Evolutionary conservation across 352 stramenopile genomes (phyloP), one percentile per base, ranked within the genome.

Genomic region (Pythium phragmiticola): DNA sequence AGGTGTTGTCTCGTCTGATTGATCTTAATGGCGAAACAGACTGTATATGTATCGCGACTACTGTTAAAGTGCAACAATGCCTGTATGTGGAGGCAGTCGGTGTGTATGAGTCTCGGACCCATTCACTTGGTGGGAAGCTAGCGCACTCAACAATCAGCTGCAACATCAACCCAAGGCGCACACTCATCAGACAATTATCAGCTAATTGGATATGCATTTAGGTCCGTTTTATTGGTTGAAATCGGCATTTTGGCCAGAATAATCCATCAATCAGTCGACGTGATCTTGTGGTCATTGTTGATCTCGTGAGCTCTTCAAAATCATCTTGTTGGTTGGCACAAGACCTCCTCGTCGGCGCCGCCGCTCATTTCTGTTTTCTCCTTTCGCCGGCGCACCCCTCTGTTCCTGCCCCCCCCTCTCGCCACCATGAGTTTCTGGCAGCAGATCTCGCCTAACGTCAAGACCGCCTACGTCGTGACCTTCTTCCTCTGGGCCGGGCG

Each of bases 401-500:
- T 14, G 23, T 54, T 7, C 23, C 19, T 21, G 19, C 26, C 17
- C 3, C 19, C 13, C 33, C 28, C 13, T 21, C 28, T 39, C 4
- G 14, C 23, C n/a, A 50, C 37, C 28, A 66, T 66, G 49, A 13
- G 30, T 21, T 52, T 39, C 23, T 66, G 59, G 59, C 59, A 58
- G 26, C 39, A 53, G 37, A 51, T 60, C 49, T 53, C 50, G 12
- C 59, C 14, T 63, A 90, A 90, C 51, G 79, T 90, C 53, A 73
- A 81, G 69, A 82, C 69, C 34, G 74, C 82, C 33, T 90, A 90
- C 71, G 26, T 84, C 51, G 86, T 88, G 65, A 89, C 78, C 58
- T 77, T 90, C 63, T 90, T 90, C 76, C 85, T 84, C 52, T 90
- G 82, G 82, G 82, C 82, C 4, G 77, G 79, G 33, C 73, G 79